A percentile compares a stretch with the other conserved stretches of the same genome.
Evolutionary conservation across 139 green algal genomes (phyloP).

Genomic region (Zygnema circumcarinatum): DNA sequence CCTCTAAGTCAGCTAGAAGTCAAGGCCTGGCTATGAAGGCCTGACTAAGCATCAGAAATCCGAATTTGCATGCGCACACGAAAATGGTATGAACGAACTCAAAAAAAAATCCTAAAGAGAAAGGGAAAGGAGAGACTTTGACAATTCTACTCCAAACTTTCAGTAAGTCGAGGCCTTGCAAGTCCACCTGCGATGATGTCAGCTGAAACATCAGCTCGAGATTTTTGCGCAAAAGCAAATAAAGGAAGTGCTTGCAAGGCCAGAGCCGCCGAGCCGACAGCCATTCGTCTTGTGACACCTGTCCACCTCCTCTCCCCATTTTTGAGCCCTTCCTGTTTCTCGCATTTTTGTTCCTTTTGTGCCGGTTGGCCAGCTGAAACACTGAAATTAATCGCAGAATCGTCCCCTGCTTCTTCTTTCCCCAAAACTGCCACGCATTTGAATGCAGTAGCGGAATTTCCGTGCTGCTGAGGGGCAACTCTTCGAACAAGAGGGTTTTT

Average conservation of each 20-base stretch:
- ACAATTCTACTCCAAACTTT: too few species aligned
- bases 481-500: background rate
- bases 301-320: background rate
- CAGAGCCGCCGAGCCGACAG: background rate
- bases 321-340: background rate
- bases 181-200: background rate
- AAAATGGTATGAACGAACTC: background rate
- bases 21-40: background rate
- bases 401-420: background rate
- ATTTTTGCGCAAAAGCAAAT: background rate
- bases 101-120: background rate
- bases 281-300: background rate
- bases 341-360: background rate
- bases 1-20: background rate
- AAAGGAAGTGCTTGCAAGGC: background rate
- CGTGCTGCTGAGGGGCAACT: too few species aligned
- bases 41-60: background rate
- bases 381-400: background rate
- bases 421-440: background rate
- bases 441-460: background rate
- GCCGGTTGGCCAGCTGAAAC: background rate
- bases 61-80: background rate
- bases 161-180: too few species aligned
- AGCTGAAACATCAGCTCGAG: background rate
- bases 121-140: too few species aligned